Evolutionary conservation across 192 early-diverging fungal species (phyloP), one percentile per base, ranked within the genome.

Genomic region (Phycomyces nitens): DNA sequence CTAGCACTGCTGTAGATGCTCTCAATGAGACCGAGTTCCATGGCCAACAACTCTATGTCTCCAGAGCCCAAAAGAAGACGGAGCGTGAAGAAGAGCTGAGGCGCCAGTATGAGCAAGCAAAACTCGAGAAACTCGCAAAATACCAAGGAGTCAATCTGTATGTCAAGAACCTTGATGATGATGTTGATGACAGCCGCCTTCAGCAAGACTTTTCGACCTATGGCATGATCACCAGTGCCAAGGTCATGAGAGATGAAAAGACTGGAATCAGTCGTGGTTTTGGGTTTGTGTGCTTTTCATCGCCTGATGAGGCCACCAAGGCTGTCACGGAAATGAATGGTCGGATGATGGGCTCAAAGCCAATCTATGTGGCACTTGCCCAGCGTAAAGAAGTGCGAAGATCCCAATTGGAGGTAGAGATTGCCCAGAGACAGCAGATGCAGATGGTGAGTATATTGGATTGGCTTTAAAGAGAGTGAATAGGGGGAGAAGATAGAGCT

Each of bases 141-240:
- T 97, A 94, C 88, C 95, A 99, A 86, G 94, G 93, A 64, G 94
- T 94, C 71, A 99, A 99, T 84, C 78, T 99, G 62, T 98, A 98
- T 77, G 85, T 99, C 80, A 97, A 98, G 85, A 98, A 98, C 88
- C 85, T 99, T 73, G 97, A 98, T 68, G 97, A 97, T 71, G 81
- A 86, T 57, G 86, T 98, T 71, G 92, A 97, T 76, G 97, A 99
- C 75, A 96, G 96, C 76, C 89, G 86, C 80, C 87, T 99, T 39
- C 89, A 95, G 58, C 88, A 95, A 76, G 96, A 96, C 83, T 99
- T 99, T 81, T 86, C 92, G 24, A 87, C 89, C 44, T 99, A 93
- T 74, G 97, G 97, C 61, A 82, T 87, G 58, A 99, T 99, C 72
- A 98, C 96, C 77, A 92, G 89, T 42, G 94, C 94, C 76, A 96